Conservation (phyloP, 2,329 filamentous ascomycete genomes). For the Ophiostoma sp. region DNA sequence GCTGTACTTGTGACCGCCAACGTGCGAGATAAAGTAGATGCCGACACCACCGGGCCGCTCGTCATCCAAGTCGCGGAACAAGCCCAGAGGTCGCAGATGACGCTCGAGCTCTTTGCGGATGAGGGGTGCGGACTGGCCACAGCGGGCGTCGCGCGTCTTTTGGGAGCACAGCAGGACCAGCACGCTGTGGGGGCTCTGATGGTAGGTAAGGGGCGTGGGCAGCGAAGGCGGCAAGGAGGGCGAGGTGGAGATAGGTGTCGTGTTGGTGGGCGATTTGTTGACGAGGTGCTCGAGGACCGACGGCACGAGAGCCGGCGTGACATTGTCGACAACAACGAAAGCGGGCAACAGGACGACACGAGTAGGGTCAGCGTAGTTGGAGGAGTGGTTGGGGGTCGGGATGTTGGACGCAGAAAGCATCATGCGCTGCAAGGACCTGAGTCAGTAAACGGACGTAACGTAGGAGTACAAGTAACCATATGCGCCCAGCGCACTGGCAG, state of each 20-base stretch:
- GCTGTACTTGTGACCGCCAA: conserved; percentile 94
- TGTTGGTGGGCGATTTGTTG: conserved; percentile 71
- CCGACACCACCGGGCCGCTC: conserved; percentile 87
- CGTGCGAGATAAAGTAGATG: conserved; percentile 94
- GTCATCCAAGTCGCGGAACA: conserved; percentile 86
- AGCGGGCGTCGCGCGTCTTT: conserved; percentile 88
- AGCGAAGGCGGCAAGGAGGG: conserved; percentile 32
- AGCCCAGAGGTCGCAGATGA: conserved; percentile 77
- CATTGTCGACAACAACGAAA: conserved; percentile 79
- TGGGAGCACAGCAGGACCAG: conserved; percentile 94
- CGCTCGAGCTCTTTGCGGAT: conserved; percentile 86
- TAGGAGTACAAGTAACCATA: background rate
- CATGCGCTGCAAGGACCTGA: conserved; percentile 57
- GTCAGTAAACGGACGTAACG: background rate
- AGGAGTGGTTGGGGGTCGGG: conserved; percentile 68
- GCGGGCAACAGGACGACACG: conserved; percentile 81
- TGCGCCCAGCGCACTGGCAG: background rate
- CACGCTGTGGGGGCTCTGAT: conserved; percentile 76
- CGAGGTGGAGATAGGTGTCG: conserved; percentile 55
- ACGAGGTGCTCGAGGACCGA: conserved; percentile 71
- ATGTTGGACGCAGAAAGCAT: conserved; percentile 95
- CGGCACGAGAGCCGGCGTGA: conserved; percentile 72
- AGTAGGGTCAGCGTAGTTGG: conserved; percentile 68
- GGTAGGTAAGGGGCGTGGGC: conserved; percentile 43
- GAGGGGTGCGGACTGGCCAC: conserved; percentile 88